Percentiles rank a stretch among this genome's conserved stretches.
These are phyloP conservation scores for Cairneyella variabilis DNA, from an alignment of 495 filamentous ascomycete genomes.

Conservation along the genomic window DNA sequence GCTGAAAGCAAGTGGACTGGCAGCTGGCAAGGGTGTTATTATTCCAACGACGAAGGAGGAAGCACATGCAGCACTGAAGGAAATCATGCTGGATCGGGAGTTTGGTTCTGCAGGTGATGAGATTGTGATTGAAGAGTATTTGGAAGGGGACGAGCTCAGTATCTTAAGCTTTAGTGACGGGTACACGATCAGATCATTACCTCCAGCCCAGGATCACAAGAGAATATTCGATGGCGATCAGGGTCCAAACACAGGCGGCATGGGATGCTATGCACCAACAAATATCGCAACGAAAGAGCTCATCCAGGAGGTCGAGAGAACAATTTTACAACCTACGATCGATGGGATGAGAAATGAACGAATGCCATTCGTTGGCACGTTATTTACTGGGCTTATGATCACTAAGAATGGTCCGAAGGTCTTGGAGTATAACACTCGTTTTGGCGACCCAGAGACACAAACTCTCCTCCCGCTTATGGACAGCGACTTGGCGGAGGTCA, in stretches of 20 bases:
- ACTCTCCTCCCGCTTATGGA: constrained; percentile 84
- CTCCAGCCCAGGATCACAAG: constrained; percentile 96
- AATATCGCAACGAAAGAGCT: constrained; percentile 72
- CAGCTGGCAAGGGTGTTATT: constrained; percentile 77
- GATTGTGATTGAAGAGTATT: constrained; percentile 93
- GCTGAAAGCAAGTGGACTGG: constrained; percentile 74
- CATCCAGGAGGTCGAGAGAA: constrained; percentile 72
- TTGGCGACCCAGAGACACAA: constrained; percentile 95
- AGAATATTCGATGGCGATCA: constrained; percentile 85
- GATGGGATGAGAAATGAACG: constrained; percentile 81
- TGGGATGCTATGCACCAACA: constrained; percentile 96
- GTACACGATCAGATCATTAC: constrained; percentile 77
- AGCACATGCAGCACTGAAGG: constrained; percentile 72
- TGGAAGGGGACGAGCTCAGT: constrained; percentile 89
- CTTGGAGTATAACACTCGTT: constrained; percentile 95
- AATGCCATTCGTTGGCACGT: constrained; percentile 75
- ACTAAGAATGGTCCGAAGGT: constrained; percentile 81
- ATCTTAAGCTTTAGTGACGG: constrained; percentile 91
- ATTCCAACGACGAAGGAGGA: constrained; percentile 74
- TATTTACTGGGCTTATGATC: constrained; percentile 98
- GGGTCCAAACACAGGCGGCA: constrained; percentile 94
- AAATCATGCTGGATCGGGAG: constrained; percentile 85
- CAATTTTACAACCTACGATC: constrained; percentile 84
- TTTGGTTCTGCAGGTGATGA: constrained; percentile 87
- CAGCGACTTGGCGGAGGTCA: constrained; percentile 85